phyloP scores from a whole-genome alignment of 805 yeast genomes.

The Schizosaccharomyces pombe region ASM294v3 CU329670.1:1826001-1826500 shows the following conservation, averaged over 20 bases:
- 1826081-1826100: background rate
- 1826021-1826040: background rate
- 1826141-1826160: background rate
- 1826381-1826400: background rate
- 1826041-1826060: constrained; percentile 2
- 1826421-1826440: no score
- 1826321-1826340: background rate
- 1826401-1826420: background rate
- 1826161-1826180: background rate
- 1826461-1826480: constrained; percentile 41
- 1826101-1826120: background rate
- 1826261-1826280: background rate
- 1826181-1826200: background rate
- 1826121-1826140: background rate
- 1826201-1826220: background rate
- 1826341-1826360: background rate
- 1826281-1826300: background rate
- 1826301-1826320: background rate
- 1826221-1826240: background rate
- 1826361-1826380: background rate
- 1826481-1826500: constrained; percentile 59
- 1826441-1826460: background rate
- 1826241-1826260: background rate
- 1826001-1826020: background rate
- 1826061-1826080: background rate